A percentile compares a stretch with the other conserved stretches of the same genome.
Evolutionary conservation across 2,329 filamentous ascomycete genomes (phyloP).

Genomic region (Fusarium euwallaceae): DNA sequence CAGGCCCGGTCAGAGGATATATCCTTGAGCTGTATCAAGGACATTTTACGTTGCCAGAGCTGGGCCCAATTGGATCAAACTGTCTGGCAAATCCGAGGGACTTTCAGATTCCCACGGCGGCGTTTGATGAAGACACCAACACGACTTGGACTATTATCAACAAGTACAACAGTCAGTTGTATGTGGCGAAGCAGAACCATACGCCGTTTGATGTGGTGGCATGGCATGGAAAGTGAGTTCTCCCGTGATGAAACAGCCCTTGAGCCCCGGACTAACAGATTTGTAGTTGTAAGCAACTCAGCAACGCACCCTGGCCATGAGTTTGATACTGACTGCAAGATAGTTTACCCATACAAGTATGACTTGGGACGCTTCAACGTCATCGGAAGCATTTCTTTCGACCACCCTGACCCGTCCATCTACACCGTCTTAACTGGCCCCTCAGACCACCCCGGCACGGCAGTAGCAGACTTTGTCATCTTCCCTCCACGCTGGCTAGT

Average conservation of each 20-base stretch:
- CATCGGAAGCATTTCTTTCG: conserved; percentile 73
- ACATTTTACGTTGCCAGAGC: conserved; percentile 77
- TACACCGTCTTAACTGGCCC: conserved; percentile 79
- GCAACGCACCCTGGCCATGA: not conserved
- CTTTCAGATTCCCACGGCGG: conserved; percentile 79
- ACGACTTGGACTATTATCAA: conserved; percentile 64
- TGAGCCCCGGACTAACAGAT: conserved; percentile 4
- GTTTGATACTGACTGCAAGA: not conserved
- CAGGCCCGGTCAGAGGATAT: conserved; percentile 76
- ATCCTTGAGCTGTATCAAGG: conserved; percentile 80
- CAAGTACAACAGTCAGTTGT: conserved; percentile 77
- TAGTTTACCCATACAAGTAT: conserved; percentile 78
- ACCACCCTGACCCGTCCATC: conserved; percentile 85
- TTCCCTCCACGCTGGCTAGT: conserved; percentile 81
- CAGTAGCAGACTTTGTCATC: conserved; percentile 79
- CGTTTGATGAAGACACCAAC: conserved; percentile 73
- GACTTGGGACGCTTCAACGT: conserved; percentile 82
- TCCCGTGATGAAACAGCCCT: not conserved
- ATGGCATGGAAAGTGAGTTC: conserved; percentile 83
- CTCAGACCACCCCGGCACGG: conserved; percentile 70
- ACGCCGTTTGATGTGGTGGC: conserved; percentile 84
- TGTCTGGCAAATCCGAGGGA: conserved; percentile 80
- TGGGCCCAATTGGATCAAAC: conserved; percentile 80
- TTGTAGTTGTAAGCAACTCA: conserved; percentile 27
- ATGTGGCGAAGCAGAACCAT: conserved; percentile 69